These are phyloP conservation scores for Erodium maritimum DNA, from an alignment of 345 rosid genomes.

Conservation along the genomic window DNA sequence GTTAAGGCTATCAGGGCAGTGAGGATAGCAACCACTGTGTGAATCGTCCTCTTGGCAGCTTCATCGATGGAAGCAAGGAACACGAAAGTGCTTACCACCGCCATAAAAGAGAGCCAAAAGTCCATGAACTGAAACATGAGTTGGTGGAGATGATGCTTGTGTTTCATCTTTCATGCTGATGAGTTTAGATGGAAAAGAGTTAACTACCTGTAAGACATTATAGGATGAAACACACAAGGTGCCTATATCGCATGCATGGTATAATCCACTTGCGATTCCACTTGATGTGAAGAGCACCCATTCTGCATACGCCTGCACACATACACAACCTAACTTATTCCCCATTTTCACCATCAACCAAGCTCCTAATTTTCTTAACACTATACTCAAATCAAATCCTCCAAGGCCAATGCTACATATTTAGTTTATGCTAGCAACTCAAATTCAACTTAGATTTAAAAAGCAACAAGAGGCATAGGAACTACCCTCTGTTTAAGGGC, in stretches of 20 bases:
- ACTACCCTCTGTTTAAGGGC: conserved; percentile 71
- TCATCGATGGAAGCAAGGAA: conserved; percentile 65
- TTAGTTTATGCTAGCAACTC: too few species aligned
- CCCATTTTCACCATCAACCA: too few species aligned
- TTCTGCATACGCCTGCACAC: conserved; percentile 72
- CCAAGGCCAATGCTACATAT: too few species aligned
- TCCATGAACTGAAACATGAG: conserved; percentile 91
- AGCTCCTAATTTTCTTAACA: too few species aligned
- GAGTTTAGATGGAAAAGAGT: too few species aligned
- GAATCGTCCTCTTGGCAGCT: conserved; percentile 65
- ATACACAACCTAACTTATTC: too few species aligned
- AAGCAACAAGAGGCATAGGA: too few species aligned
- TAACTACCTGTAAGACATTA: conserved; percentile 68
- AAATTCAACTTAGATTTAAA: too few species aligned
- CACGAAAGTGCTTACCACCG: conserved; percentile 78
- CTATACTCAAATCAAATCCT: too few species aligned
- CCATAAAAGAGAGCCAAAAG: conserved; percentile 99
- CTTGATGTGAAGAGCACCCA: conserved; percentile 89
- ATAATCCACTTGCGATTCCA: conserved; percentile 82
- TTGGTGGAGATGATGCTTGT: conserved; percentile 12
- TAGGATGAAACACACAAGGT: conserved; percentile 75
- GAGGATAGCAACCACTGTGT: conserved; percentile 68
- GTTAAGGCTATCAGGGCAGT: conserved; percentile 89
- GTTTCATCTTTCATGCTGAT: too few species aligned
- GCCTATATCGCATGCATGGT: conserved; percentile 95